phyloP scores from a whole-genome alignment of 345 rosid genomes.

The Salix caprea region DNA sequence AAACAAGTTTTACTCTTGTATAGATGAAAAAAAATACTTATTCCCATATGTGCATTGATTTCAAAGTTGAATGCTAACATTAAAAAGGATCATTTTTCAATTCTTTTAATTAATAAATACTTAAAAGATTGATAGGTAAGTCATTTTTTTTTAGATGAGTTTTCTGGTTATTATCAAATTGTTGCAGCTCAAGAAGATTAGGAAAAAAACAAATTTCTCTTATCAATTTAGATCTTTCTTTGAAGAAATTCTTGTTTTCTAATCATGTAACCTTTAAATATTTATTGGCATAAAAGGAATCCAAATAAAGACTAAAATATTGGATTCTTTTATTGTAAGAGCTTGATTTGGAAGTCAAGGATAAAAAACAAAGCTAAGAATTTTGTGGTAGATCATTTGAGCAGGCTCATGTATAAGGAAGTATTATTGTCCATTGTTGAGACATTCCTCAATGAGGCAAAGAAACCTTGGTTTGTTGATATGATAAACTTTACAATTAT shows the following conservation, averaged over 20 bases:
- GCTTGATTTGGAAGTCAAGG: background rate
- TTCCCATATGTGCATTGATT: no score
- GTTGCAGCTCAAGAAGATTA: background rate
- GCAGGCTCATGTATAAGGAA: fast-evolving
- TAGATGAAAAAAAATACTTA: no score
- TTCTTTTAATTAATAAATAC: no score
- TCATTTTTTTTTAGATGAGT: no score
- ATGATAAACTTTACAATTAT: background rate
- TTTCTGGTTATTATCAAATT: background rate
- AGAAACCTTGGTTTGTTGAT: background rate
- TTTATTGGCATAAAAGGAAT: background rate
- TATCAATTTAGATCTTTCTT: background rate
- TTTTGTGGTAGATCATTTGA: background rate
- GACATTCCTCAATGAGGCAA: background rate
- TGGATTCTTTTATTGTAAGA: background rate
- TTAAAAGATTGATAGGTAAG: background rate
- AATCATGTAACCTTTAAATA: background rate
- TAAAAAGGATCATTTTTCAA: background rate
- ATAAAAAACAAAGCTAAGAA: background rate
- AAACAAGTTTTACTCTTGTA: background rate
- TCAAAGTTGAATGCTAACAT: background rate
- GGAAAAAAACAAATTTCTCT: background rate
- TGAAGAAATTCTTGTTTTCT: background rate
- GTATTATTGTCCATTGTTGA: background rate
- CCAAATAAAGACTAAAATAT: background rate